Conservation (phyloP, 75 land plant genomes). For the Pseudotsuga menziesii region DNA sequence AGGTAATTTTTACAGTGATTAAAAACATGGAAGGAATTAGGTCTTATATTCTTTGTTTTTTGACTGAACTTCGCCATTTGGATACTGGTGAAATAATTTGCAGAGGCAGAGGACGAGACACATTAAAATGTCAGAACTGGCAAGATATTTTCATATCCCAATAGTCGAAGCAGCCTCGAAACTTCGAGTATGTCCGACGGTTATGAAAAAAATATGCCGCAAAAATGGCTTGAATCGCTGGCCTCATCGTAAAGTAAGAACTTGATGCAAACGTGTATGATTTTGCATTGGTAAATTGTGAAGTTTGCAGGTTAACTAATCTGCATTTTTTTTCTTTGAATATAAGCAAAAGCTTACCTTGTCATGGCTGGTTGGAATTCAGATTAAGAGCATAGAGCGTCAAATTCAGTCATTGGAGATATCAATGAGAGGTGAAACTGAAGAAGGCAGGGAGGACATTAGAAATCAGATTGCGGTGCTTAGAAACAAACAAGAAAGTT, state of each 20-base stretch:
- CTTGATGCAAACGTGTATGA: no score
- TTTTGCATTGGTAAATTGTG: no score
- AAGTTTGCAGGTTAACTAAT: no score
- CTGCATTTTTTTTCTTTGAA: no score
- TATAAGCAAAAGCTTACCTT: no score
- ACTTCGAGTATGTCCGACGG: slow-evolving; percentile 40
- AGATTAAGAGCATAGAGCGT: neutral
- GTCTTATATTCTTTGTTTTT: neutral
- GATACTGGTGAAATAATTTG: neutral
- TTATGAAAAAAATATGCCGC: slow-evolving; percentile 40
- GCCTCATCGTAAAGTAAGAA: slow-evolving; percentile 44
- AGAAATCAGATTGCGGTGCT: neutral
- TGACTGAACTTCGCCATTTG: neutral
- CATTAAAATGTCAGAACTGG: slow-evolving; percentile 34
- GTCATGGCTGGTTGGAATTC: neutral
- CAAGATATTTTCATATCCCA: slow-evolving; percentile 33
- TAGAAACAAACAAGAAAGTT: neutral
- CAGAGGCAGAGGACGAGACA: slow-evolving; percentile 45
- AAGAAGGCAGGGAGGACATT: neutral
- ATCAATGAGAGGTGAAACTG: neutral
- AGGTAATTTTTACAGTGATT: neutral
- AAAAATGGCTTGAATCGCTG: slow-evolving; percentile 34
- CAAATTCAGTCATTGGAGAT: neutral
- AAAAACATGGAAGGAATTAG: neutral
- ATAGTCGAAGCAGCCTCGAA: slow-evolving; percentile 34